These are phyloP conservation scores for Phoenix dactylifera DNA, from an alignment of 176 grass and related monocot genomes.

Conservation along the genomic window DNA sequence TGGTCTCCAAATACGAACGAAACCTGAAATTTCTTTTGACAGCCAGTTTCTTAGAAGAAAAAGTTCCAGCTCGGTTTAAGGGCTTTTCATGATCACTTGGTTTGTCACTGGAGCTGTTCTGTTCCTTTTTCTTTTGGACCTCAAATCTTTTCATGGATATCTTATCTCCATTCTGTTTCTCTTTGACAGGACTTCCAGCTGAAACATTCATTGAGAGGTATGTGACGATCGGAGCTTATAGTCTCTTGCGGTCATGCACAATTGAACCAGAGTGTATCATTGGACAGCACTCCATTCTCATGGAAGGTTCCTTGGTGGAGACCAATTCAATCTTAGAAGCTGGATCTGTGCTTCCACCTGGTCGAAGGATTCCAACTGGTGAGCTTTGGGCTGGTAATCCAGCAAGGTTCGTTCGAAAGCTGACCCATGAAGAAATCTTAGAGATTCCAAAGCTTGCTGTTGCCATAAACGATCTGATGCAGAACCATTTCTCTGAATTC, in stretches of 20 bases:
- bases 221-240: constrained; percentile 76
- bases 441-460: constrained; percentile 93
- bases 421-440: constrained; percentile 85
- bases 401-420: constrained; percentile 69
- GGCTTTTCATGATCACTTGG: too few relatives aligned
- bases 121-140: too few relatives aligned
- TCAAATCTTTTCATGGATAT: background rate
- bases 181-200: constrained; percentile 72
- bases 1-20: too few relatives aligned
- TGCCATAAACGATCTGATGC: constrained; percentile 94
- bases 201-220: constrained; percentile 88
- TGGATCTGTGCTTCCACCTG: constrained; percentile 86
- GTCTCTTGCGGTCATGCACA: constrained; percentile 84
- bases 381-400: constrained; percentile 96
- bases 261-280: constrained; percentile 97
- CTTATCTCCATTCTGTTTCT: constrained; percentile 6
- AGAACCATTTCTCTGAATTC: constrained; percentile 87
- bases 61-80: too few relatives aligned
- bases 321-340: constrained; percentile 96
- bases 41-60: too few relatives aligned
- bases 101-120: too few relatives aligned
- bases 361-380: constrained; percentile 75
- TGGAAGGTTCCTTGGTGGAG: constrained; percentile 94
- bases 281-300: constrained; percentile 90
- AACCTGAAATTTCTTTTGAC: too few relatives aligned